Percentiles rank a stretch among this genome's conserved stretches.
Evolutionary conservation across 2,329 filamentous ascomycete genomes (phyloP).

Genomic region (Juglanconis oblonga): DNA sequence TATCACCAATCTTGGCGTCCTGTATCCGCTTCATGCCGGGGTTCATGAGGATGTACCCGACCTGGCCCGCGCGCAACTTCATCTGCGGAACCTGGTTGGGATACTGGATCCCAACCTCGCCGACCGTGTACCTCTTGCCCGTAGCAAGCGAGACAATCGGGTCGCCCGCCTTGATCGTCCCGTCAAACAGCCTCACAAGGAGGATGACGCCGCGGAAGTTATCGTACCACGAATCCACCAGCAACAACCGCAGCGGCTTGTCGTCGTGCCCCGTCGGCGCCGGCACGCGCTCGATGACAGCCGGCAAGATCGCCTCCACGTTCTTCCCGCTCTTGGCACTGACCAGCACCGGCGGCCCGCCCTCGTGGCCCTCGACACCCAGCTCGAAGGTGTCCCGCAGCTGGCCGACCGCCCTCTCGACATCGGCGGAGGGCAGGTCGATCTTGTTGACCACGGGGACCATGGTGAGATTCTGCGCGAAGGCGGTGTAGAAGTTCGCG

Average conservation of each 20-base stretch:
- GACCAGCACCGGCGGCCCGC: constrained; percentile 56
- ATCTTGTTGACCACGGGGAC: constrained; percentile 97
- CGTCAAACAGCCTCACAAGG: constrained; percentile 88
- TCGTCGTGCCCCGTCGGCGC: constrained; percentile 70
- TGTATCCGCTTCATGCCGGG: constrained; percentile 97
- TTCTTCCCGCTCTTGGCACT: constrained; percentile 94
- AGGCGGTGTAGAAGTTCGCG: constrained; percentile 97
- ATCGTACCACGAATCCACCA: constrained; percentile 98
- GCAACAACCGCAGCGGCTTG: constrained; percentile 75
- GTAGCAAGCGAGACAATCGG: constrained; percentile 86
- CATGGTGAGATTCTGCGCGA: constrained; percentile 81
- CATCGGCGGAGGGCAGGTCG: constrained; percentile 84
- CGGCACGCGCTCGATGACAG: constrained; percentile 81
- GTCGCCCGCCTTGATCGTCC: constrained; percentile 77
- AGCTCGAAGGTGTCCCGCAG: constrained; percentile 85
- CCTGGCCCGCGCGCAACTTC: constrained; percentile 81
- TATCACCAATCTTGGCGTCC: constrained; percentile 95
- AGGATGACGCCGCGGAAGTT: constrained; percentile 92
- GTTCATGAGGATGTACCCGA: constrained; percentile 96
- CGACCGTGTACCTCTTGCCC: constrained; percentile 83
- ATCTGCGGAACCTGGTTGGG: constrained; percentile 81
- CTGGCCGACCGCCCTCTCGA: constrained; percentile 81
- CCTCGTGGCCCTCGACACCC: constrained; percentile 59
- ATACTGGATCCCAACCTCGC: constrained; percentile 96
- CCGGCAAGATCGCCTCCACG: constrained; percentile 77